Evolutionary conservation across 176 grass and related monocot species (phyloP), one percentile per base, ranked within the genome.

Genomic region (Tillandsia leiboldiana): DNA sequence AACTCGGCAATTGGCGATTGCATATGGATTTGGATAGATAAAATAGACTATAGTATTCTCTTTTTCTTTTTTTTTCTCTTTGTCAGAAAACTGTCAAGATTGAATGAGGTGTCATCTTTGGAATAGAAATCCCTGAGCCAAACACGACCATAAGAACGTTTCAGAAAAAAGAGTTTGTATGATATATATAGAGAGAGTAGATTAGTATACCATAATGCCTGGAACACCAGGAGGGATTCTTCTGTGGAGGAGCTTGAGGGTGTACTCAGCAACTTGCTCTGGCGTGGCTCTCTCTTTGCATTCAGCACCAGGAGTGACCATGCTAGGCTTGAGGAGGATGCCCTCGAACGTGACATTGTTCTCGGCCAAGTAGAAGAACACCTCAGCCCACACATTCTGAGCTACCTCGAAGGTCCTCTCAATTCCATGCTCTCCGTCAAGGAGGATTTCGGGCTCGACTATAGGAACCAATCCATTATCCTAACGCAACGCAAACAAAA

Each of bases 391-490:
- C 50, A 97, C 94, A 26, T 97, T 90, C 69, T 85, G 79, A 0
- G 94, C 84, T 0, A 97, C 87, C 82, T 97, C 94, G 50, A 90
- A 97, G 54, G 84, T 93, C 82, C 89, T 87, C 6, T 93, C 89
- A 11, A 97, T 93, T 63, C 74, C 77, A 8, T 97, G 94, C 26
- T 93, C 87, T 27, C 94, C 94, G 11, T 97, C 94, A 3, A 97
- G 82, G 13, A 97, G 84, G 76, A 97, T 97, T 17, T 97, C 94
- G 18, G 94, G 94, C 79, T 97, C 94, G 4, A 97, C 94, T 18
- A 97, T 97, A 2, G 94, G 94, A 71, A 97, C 94, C 80, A 97
- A 75, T 9, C 94, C 94, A 76, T 97, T 97, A 51, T 97, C 94
- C 94, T 97, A 63, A 12, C 12, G 75, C 61, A 74, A 63, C 0